Evolutionary conservation across 2,329 filamentous ascomycete genomes (phyloP).

Genomic region (Calonectria multiphialidica): DNA sequence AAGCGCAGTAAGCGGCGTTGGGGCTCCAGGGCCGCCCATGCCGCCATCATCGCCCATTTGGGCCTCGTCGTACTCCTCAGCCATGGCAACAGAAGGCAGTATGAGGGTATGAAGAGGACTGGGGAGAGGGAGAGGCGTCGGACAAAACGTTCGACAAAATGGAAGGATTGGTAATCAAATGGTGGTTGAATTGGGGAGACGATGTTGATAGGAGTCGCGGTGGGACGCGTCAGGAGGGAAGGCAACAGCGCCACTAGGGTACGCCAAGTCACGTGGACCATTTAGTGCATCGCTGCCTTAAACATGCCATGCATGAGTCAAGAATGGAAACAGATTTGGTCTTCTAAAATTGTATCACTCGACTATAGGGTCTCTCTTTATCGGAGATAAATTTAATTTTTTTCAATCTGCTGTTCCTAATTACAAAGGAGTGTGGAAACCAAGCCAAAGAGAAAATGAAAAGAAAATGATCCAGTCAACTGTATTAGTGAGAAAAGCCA

Average conservation of each 20-base stretch:
- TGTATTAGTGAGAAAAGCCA: conserved; percentile 22
- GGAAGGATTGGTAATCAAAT: conserved; percentile 26
- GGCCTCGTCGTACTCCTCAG: conserved; percentile 73
- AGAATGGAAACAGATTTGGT: neutral
- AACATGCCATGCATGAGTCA: neutral
- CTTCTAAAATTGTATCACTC: neutral
- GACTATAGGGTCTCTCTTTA: neutral
- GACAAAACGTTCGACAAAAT: neutral
- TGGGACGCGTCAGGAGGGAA: conserved; percentile 49
- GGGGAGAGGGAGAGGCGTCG: neutral
- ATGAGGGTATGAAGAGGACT: neutral
- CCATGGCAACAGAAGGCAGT: conserved; percentile 50
- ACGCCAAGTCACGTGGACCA: conserved; percentile 55
- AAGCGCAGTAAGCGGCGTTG: conserved; percentile 85
- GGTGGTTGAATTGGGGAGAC: conserved; percentile 30
- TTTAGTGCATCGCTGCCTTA: conserved; percentile 5
- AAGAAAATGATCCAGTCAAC: conserved; percentile 9
- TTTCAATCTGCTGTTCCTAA: conserved; percentile 31
- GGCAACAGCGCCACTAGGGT: conserved; percentile 39
- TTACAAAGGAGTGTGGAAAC: conserved; percentile 36
- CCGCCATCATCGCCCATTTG: conserved; percentile 77
- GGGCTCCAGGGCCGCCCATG: conserved; percentile 88
- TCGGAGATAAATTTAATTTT: neutral
- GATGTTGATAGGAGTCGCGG: conserved; percentile 45
- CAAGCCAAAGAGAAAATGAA: conserved; percentile 9